Percentiles rank a stretch among this genome's conserved stretches.
Evolutionary conservation across 2,329 filamentous ascomycete species (phyloP).

Genomic region (Trichophyton verrucosum): DNA sequence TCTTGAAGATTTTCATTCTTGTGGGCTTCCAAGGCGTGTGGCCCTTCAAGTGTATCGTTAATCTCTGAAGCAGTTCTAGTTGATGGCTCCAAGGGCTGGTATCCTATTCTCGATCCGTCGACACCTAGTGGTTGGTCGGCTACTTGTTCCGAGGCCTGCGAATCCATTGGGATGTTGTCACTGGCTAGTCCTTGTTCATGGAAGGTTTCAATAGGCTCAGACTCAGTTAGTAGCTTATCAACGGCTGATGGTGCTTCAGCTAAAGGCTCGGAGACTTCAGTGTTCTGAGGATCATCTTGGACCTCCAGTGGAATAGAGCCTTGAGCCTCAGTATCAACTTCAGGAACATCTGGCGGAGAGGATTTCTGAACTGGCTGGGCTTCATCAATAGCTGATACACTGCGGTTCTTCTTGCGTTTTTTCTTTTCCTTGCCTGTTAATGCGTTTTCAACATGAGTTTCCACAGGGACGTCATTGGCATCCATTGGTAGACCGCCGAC

Average conservation of each 20-base stretch:
- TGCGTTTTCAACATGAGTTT: background rate
- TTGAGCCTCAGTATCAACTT: background rate
- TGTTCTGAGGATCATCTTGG: background rate
- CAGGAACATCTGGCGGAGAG: background rate
- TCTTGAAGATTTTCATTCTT: background rate
- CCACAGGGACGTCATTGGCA: background rate
- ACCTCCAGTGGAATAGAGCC: background rate
- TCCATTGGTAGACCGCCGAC: background rate
- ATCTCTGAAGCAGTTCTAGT: background rate
- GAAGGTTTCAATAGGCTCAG: background rate
- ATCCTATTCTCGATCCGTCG: background rate
- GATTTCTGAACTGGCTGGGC: background rate
- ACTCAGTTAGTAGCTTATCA: background rate
- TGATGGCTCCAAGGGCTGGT: background rate
- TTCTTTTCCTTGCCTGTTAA: background rate
- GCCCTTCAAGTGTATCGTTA: background rate
- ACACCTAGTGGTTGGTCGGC: background rate
- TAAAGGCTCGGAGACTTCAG: background rate
- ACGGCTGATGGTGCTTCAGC: background rate
- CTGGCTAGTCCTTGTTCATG: background rate
- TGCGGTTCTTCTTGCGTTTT: background rate
- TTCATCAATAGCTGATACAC: background rate
- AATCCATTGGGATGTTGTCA: background rate
- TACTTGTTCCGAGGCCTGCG: background rate
- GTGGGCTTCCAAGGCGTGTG: background rate